Conservation (phyloP, 768 basidiomycete species). For the Aureoboletus auriporus region DNA sequence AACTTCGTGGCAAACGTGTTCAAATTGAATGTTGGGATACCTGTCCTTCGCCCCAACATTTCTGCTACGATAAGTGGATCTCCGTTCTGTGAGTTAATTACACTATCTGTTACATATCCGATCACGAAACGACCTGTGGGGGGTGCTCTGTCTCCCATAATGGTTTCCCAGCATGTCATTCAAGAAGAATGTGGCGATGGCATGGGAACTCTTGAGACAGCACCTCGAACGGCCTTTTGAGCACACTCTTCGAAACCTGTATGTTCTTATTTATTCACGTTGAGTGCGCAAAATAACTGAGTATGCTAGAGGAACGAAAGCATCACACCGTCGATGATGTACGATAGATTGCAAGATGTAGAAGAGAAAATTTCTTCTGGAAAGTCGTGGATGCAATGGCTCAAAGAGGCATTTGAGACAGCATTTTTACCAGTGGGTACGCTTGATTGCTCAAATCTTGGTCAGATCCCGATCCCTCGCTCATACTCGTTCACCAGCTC, state of each 20-base stretch:
- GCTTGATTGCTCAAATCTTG: not conserved
- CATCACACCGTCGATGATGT: slow-evolving; percentile 12
- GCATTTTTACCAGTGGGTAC: slow-evolving; percentile 15
- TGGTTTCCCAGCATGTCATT: slow-evolving; percentile 19
- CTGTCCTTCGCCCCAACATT: not conserved
- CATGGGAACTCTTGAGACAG: not conserved
- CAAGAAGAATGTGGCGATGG: slow-evolving; percentile 13
- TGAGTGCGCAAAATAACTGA: not conserved
- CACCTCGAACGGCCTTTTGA: no score
- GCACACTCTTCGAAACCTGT: no score
- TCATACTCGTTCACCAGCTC: not conserved
- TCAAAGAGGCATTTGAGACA: slow-evolving; percentile 15
- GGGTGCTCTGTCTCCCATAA: slow-evolving; percentile 14
- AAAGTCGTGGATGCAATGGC: not conserved
- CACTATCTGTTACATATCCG: not conserved
- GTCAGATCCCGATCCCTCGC: no score
- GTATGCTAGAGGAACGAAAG: not conserved
- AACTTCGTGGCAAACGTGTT: not conserved
- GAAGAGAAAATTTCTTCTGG: not conserved
- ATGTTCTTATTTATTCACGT: not conserved
- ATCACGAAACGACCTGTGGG: not conserved
- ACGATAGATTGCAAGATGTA: slow-evolving; percentile 3
- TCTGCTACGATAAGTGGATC: slow-evolving; percentile 10
- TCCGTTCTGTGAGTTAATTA: not conserved
- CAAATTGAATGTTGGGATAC: not conserved